phyloP scores from a whole-genome alignment of 805 yeast species.

The Isabelozyma gotoi region DNA sequence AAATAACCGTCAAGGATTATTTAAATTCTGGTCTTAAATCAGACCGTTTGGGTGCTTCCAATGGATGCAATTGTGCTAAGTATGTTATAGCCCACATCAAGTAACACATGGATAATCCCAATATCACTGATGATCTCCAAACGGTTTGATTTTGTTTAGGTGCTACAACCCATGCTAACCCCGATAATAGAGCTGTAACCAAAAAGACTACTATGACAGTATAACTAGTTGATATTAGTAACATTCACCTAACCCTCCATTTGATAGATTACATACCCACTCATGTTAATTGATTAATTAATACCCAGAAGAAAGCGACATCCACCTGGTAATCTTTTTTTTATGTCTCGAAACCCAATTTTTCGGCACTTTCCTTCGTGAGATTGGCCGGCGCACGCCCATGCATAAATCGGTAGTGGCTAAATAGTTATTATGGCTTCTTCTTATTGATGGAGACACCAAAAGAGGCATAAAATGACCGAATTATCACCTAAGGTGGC shows the following conservation, averaged over 20 bases:
- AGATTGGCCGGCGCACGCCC: neutral
- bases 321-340: neutral
- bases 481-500: conserved; percentile 31
- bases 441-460: no score
- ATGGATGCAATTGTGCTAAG: conserved; percentile 82
- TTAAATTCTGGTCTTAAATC: conserved; percentile 77
- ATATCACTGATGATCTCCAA: conserved; percentile 49
- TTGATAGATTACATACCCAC: conserved; percentile 38
- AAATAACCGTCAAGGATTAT: neutral
- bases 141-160: conserved; percentile 69
- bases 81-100: conserved; percentile 94
- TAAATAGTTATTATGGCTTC: no score
- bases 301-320: neutral
- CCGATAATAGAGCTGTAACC: conserved; percentile 55
- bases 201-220: conserved; percentile 66
- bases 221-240: conserved; percentile 47
- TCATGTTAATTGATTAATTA: conserved; percentile 30
- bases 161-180: conserved; percentile 80
- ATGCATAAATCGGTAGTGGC: no score
- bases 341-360: neutral
- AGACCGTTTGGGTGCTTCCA: conserved; percentile 86
- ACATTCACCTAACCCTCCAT: neutral
- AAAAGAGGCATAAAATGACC: conserved; percentile 13
- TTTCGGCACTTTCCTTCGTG: neutral
- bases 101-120: conserved; percentile 74